Evolutionary conservation across 768 basidiomycete genomes (phyloP).

Genomic region (Vararia minispora): DNA sequence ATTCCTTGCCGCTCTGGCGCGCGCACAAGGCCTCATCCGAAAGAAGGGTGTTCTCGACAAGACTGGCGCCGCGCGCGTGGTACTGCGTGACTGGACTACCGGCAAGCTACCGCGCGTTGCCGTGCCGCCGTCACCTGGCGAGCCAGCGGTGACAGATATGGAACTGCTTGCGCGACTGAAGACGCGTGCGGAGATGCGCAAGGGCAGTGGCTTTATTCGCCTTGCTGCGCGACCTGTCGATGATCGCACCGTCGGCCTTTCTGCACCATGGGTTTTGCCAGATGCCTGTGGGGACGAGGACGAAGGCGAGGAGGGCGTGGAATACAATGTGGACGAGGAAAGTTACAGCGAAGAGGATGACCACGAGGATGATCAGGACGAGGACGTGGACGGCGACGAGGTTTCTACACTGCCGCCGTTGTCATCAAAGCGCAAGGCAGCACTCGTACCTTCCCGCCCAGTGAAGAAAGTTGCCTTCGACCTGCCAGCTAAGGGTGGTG

Average conservation of each 20-base stretch:
- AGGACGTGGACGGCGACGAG: too few relatives aligned
- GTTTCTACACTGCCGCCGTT: too few relatives aligned
- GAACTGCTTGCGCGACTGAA: constrained; percentile 30
- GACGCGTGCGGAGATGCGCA: constrained; percentile 61
- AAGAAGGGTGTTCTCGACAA: constrained; percentile 73
- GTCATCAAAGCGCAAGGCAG: too few relatives aligned
- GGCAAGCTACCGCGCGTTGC: constrained; percentile 70
- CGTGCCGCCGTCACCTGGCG: constrained; percentile 28
- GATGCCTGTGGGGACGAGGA: too few relatives aligned
- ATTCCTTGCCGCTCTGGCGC: constrained; percentile 70
- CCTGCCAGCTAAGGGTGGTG: too few relatives aligned
- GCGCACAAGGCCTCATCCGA: constrained; percentile 63
- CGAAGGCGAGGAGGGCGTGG: constrained; percentile 27
- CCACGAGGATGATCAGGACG: constrained; percentile 21
- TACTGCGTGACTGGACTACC: constrained; percentile 78
- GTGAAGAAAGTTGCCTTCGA: too few relatives aligned
- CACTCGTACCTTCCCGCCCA: too few relatives aligned
- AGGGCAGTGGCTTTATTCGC: constrained; percentile 36
- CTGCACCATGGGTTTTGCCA: constrained; percentile 27
- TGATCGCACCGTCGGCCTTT: constrained; percentile 29
- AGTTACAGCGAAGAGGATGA: constrained; percentile 28
- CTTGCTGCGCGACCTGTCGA: constrained; percentile 31
- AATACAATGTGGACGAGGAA: constrained; percentile 1
- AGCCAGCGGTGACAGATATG: constrained; percentile 8
- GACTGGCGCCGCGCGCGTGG: constrained; percentile 60